Evolutionary conservation across 2,329 filamentous ascomycete genomes (phyloP).

Genomic region (Talaromyces sp.): DNA sequence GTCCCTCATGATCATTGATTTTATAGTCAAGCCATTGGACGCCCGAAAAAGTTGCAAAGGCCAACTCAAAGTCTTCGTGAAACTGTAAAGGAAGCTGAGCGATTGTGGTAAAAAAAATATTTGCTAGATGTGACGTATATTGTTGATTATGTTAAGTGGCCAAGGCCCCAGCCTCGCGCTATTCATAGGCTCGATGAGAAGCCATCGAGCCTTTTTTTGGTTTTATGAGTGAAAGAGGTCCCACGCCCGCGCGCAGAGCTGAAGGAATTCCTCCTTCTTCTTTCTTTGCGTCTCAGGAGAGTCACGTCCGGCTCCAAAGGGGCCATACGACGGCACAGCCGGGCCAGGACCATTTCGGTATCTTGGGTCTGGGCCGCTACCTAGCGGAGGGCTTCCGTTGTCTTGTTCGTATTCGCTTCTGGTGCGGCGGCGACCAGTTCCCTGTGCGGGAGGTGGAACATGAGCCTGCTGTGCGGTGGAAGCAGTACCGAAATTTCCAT

Average conservation of each 20-base stretch:
- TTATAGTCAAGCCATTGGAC: background rate
- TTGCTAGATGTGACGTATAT: background rate
- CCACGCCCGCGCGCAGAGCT: conserved; percentile 84
- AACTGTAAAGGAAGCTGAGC: background rate
- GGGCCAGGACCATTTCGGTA: conserved; percentile 31
- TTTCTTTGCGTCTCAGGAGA: conserved; percentile 74
- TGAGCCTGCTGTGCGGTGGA: conserved; percentile 59
- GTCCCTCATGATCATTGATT: background rate
- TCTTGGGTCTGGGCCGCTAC: conserved; percentile 58
- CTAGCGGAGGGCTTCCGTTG: conserved; percentile 77
- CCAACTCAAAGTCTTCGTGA: background rate
- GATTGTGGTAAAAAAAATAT: background rate
- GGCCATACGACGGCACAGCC: conserved; percentile 48
- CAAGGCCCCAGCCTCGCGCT: background rate
- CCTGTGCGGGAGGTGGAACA: conserved; percentile 26
- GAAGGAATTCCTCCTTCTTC: conserved; percentile 91
- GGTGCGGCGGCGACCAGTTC: conserved; percentile 59
- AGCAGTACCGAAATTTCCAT: conserved; percentile 40
- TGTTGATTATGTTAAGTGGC: background rate
- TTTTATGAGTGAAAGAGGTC: conserved; percentile 85
- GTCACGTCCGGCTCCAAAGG: conserved; percentile 75
- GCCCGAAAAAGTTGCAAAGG: background rate
- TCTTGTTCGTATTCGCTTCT: conserved; percentile 88
- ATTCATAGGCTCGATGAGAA: background rate
- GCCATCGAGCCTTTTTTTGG: background rate